Percentiles rank a stretch among this genome's conserved stretches.
These are phyloP conservation scores for Vitellaria paradoxa DNA, from an alignment of 179 eudicot genomes.

Conservation along the genomic window DNA sequence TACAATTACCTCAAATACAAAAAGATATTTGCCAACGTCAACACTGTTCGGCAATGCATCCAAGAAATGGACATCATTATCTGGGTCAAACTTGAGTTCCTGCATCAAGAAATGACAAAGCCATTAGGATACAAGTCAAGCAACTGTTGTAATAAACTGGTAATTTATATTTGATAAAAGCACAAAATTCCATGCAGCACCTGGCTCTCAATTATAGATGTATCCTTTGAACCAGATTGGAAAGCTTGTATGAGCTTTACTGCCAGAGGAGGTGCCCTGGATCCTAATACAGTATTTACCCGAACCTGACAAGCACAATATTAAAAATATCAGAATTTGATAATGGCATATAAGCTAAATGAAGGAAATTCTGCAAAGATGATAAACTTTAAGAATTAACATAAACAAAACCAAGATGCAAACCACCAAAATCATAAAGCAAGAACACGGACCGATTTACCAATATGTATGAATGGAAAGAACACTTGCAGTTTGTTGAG, in stretches of 20 bases:
- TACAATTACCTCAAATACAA: conserved; percentile 67
- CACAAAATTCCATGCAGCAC: conserved; percentile 27
- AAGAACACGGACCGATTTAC: neutral
- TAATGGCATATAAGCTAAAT: neutral
- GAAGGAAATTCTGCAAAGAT: neutral
- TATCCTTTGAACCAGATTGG: conserved; percentile 57
- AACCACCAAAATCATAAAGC: neutral
- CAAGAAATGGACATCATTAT: conserved; percentile 56
- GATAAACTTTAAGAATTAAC: neutral
- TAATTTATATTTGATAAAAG: conserved; percentile 3
- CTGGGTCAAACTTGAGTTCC: conserved; percentile 76
- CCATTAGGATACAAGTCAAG: conserved; percentile 10
- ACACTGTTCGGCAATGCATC: conserved; percentile 58
- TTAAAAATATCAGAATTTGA: neutral
- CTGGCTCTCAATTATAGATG: conserved; percentile 74
- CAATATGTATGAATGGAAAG: neutral
- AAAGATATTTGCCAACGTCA: conserved; percentile 73
- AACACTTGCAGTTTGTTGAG: neutral
- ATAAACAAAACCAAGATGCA: neutral
- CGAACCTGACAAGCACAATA: conserved; percentile 50
- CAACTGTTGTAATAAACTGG: neutral
- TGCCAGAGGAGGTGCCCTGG: conserved; percentile 60
- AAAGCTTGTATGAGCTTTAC: conserved; percentile 74
- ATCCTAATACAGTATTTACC: conserved; percentile 81
- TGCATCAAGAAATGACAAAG: conserved; percentile 28